phyloP scores from a whole-genome alignment of 2,329 filamentous ascomycete species.

The Seiridium unicorne region DNA sequence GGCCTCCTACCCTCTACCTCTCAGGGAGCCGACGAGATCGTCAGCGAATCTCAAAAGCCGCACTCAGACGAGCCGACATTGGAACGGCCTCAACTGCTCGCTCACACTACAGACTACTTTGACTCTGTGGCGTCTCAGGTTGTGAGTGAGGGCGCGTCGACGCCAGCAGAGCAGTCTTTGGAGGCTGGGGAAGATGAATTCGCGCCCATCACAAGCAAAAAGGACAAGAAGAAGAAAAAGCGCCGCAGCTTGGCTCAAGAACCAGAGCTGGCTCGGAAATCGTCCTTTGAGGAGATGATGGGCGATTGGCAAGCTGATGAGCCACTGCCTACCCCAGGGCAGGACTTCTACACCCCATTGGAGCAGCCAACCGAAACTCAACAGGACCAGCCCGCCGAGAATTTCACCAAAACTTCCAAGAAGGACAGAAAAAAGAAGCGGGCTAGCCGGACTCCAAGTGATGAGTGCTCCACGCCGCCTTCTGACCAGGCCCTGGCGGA shows the following conservation, averaged over 20 bases:
- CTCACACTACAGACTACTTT: not conserved
- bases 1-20: no score
- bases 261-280: not conserved
- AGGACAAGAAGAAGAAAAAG: conserved; percentile 24
- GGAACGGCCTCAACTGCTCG: not conserved
- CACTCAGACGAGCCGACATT: not conserved
- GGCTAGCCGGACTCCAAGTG: not conserved
- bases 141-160: not conserved
- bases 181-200: not conserved
- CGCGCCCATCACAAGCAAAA: conserved; percentile 21
- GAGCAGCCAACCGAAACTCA: not conserved
- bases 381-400: not conserved
- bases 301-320: conserved; percentile 10
- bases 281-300: conserved; percentile 14
- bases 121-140: not conserved
- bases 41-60: not conserved
- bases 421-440: conserved; percentile 27
- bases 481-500: not conserved
- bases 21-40: no score
- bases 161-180: not conserved
- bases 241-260: not conserved
- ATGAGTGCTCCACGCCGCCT: not conserved
- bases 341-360: not conserved
- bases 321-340: not conserved
- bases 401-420: not conserved